phyloP scores from a whole-genome alignment of 768 basidiomycete species.

The Phallus indusiatus region DNA sequence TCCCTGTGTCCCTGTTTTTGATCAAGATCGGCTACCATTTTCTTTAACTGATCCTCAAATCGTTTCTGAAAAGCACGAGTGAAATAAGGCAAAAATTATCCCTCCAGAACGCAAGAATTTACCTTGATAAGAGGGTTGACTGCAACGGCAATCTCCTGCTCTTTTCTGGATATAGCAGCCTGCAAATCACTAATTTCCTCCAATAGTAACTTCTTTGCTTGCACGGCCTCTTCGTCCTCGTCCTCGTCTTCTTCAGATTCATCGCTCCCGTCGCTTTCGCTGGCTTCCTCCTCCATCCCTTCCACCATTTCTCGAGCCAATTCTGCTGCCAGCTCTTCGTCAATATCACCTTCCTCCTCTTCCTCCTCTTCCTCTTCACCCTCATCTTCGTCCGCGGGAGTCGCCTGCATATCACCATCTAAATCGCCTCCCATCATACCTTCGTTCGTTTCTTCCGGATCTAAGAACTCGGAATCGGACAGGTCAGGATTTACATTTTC shows the following conservation, averaged over 20 bases:
- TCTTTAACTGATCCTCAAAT: slow-evolving; percentile 87
- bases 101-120: slow-evolving; percentile 11
- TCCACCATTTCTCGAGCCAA: slow-evolving; percentile 74
- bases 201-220: slow-evolving; percentile 69
- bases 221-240: slow-evolving; percentile 64
- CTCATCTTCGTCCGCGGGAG: slow-evolving; percentile 37
- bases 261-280: slow-evolving; percentile 59
- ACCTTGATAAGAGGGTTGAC: slow-evolving; percentile 85
- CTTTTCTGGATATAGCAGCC: slow-evolving; percentile 79
- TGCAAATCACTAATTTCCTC: slow-evolving; percentile 88
- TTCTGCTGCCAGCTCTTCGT: slow-evolving; percentile 83
- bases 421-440: slow-evolving; percentile 40
- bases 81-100: background rate
- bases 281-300: slow-evolving; percentile 51
- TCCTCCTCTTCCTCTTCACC: slow-evolving; percentile 47
- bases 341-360: slow-evolving; percentile 63
- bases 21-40: slow-evolving; percentile 77
- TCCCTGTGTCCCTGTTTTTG: slow-evolving; percentile 75
- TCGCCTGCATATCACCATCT: slow-evolving; percentile 31
- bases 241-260: slow-evolving; percentile 50
- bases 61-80: slow-evolving; percentile 50
- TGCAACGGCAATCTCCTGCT: slow-evolving; percentile 70
- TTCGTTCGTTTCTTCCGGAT: slow-evolving; percentile 52
- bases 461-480: slow-evolving; percentile 82
- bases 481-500: slow-evolving; percentile 88